Base-by-base conservation (phyloP, 169 alveolate species). In the Plasmodium gonderi region DNA sequence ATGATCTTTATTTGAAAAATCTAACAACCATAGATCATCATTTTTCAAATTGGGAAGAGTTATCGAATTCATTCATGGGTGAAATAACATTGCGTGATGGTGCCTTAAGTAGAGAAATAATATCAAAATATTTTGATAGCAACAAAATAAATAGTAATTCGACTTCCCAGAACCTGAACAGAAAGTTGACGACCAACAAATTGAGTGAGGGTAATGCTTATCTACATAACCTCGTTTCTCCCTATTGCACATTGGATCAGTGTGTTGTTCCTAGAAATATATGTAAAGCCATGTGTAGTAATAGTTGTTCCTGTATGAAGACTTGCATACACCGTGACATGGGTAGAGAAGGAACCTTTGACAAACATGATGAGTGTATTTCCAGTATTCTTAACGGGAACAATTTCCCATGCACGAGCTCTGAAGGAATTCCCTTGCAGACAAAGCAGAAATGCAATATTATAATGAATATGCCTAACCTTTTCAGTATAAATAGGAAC, bases 131-230 rank as follows among this genome's bases (percentile, higher is more conserved):
- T 40, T 60, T 40, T 40, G 67, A 79, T 79, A 64, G 33, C 31
- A 80, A 65, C 45, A 45, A n/a, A 42, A 38, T 81, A 44, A 68
- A 81, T 68, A 67, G 69, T 20, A 80, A 64, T 31, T 49, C 47
- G 42, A 23, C 51, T n/a, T 47, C n/a, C 20, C 14, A 36, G 44
- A 26, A 49, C 20, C 14, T 78, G 44, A 26, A 51, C 67, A 51
- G 42, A 14, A 36, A 47, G 0, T 4, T 29, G 49, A 8, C 72
- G 8, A 31, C 42, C 40, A 33, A 40, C 31, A 79, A 14, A 51
- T n/a, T 29, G n/a, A 6, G 23, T 17, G 89, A 45, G 40, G 54
- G n/a, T 14, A 31, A 26, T 9, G 76, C 64, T 26, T 45, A 60
- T 80, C 38, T 60, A n/a, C 26, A 65, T 23, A 80, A 31, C 60